A percentile compares a stretch with the other conserved stretches of the same genome.
phyloP scores from a whole-genome alignment of 352 stramenopile species.

The Phytophthora idaei region DNA sequence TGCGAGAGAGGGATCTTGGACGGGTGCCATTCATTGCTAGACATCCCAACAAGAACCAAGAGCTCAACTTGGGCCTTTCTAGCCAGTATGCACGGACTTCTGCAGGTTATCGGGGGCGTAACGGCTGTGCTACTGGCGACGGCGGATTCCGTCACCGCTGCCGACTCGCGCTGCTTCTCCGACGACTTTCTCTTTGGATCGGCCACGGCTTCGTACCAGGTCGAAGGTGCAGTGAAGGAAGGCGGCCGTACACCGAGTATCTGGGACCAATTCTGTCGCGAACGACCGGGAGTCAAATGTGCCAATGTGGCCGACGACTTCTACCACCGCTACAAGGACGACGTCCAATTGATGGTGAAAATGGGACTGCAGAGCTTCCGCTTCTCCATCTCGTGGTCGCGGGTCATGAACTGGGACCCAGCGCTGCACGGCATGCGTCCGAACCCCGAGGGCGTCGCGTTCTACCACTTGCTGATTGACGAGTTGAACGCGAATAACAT shows the following conservation, averaged over 20 bases:
- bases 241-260: slow-evolving; percentile 81
- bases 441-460: slow-evolving; percentile 87
- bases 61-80: not conserved
- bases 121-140: not conserved
- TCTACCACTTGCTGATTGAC: slow-evolving; percentile 94
- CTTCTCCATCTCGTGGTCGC: slow-evolving; percentile 93
- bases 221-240: slow-evolving; percentile 87
- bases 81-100: not conserved
- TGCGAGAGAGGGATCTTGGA: not conserved
- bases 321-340: slow-evolving; percentile 89
- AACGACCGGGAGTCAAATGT: slow-evolving; percentile 64
- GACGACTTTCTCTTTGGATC: slow-evolving; percentile 84
- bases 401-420: slow-evolving; percentile 85
- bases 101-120: slow-evolving; percentile 7
- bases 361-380: slow-evolving; percentile 93
- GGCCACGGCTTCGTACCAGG: slow-evolving; percentile 90
- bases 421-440: slow-evolving; percentile 45
- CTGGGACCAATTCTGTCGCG: slow-evolving; percentile 91
- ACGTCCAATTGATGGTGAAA: slow-evolving; percentile 92
- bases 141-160: not conserved
- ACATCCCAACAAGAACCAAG: not conserved
- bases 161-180: slow-evolving; percentile 44
- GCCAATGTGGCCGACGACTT: slow-evolving; percentile 94
- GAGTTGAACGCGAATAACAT: slow-evolving; percentile 76
- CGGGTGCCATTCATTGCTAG: not conserved